phyloP scores from a whole-genome alignment of 2,329 filamentous ascomycete genomes.

The Aspergillus uvarum region DNA sequence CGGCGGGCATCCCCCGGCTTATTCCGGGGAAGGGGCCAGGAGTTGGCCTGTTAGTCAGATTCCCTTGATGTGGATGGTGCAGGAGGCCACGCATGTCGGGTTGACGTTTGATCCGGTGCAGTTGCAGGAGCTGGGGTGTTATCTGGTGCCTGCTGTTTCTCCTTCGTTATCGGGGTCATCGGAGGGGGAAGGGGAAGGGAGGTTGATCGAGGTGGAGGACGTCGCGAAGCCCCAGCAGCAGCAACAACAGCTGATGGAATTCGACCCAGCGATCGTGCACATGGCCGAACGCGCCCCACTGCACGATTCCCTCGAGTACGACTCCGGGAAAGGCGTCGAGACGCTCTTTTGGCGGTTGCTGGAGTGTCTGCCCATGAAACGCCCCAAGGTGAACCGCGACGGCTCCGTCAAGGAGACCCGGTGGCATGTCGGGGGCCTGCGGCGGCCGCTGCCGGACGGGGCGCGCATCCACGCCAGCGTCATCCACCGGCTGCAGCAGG shows the following conservation, averaged over 20 bases:
- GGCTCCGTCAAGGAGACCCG: slow-evolving; percentile 14
- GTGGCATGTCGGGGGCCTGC: slow-evolving; percentile 18
- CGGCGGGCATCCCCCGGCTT: slow-evolving; percentile 60
- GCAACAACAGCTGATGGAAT: background rate
- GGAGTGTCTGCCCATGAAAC: slow-evolving; percentile 20
- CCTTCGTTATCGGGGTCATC: too few relatives aligned
- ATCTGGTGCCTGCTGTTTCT: background rate
- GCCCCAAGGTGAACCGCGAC: slow-evolving; percentile 16
- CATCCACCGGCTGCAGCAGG: slow-evolving; percentile 11
- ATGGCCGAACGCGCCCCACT: slow-evolving; percentile 12
- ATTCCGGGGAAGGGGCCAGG: slow-evolving; percentile 40
- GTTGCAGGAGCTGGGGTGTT: slow-evolving; percentile 21
- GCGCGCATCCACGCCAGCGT: slow-evolving; percentile 21
- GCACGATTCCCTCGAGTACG: slow-evolving; percentile 21
- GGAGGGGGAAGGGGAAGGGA: background rate
- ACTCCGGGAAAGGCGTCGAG: slow-evolving; percentile 15
- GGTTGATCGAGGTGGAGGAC: background rate
- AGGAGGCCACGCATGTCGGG: slow-evolving; percentile 61
- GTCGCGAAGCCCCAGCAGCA: too few relatives aligned
- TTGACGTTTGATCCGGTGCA: slow-evolving; percentile 60
- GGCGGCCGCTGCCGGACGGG: slow-evolving; percentile 13
- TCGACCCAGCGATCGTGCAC: slow-evolving; percentile 6
- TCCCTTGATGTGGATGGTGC: slow-evolving; percentile 67
- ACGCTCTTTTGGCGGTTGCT: slow-evolving; percentile 22
- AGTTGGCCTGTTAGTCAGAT: slow-evolving; percentile 60